phyloP scores from a whole-genome alignment of 1,284 basidiomycete species.

The Cryptococcus sp. region DNA sequence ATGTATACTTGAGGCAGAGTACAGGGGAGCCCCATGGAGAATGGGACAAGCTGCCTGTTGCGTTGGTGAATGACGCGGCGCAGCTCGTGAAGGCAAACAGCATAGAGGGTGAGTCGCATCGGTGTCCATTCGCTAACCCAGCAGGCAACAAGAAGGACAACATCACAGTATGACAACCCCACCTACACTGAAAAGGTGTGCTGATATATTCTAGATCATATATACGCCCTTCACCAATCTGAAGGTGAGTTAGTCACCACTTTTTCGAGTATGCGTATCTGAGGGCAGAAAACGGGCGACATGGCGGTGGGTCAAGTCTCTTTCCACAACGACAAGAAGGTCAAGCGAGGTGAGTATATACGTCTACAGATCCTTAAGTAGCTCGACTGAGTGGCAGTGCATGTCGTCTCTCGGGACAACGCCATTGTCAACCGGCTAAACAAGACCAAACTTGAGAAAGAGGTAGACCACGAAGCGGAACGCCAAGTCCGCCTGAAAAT shows the following conservation, averaged over 20 bases:
- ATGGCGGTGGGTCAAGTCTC: constrained; percentile 95
- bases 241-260: constrained; percentile 55
- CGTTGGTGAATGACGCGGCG: constrained; percentile 75
- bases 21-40: constrained; percentile 55
- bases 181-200: neutral
- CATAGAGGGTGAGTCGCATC: constrained; percentile 69
- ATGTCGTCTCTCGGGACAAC: constrained; percentile 78
- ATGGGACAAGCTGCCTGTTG: constrained; percentile 82
- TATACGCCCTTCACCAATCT: constrained; percentile 87
- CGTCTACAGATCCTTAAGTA: neutral
- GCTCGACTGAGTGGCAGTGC: constrained; percentile 49
- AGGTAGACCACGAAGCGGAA: constrained; percentile 89
- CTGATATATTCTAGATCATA: constrained; percentile 56
- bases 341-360: constrained; percentile 63
- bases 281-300: constrained; percentile 79
- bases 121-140: neutral
- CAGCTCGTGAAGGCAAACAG: constrained; percentile 97
- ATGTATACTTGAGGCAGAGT: constrained; percentile 86
- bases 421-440: constrained; percentile 86
- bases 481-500: constrained; percentile 71
- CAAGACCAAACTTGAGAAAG: constrained; percentile 81
- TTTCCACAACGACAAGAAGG: constrained; percentile 83
- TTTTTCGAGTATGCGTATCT: neutral
- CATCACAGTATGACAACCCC: constrained; percentile 52
- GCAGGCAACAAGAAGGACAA: constrained; percentile 94